Percentiles rank a stretch among this genome's conserved stretches.
These are phyloP conservation scores for Lupinus albus DNA, from an alignment of 306 rosid genomes.

Conservation along the genomic window DNA sequence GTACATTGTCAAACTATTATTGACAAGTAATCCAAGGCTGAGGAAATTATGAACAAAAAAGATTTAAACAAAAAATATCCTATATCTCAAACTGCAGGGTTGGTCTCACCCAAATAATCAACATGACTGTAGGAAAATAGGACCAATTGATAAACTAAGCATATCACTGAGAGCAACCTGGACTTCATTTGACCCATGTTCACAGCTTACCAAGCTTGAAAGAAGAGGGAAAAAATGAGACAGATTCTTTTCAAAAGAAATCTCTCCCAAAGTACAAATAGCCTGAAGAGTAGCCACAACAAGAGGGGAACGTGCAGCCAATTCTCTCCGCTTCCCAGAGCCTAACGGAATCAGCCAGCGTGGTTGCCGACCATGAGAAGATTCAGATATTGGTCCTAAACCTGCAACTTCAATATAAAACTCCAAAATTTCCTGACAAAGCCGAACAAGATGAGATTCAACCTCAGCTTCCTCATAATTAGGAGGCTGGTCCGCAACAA, in stretches of 20 bases:
- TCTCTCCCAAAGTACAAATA: constrained; percentile 69
- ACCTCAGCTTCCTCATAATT: constrained; percentile 64
- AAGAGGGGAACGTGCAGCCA: constrained; percentile 90
- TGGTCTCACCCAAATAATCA: constrained; percentile 51
- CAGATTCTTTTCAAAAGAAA: constrained; percentile 76
- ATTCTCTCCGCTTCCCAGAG: constrained; percentile 81
- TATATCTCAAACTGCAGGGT: constrained; percentile 56
- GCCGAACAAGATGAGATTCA: constrained; percentile 68
- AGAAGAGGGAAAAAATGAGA: constrained; percentile 78
- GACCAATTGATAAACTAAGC: constrained; percentile 85
- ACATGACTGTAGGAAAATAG: constrained; percentile 75
- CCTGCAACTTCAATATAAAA: constrained; percentile 71
- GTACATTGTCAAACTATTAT: constrained; percentile 55
- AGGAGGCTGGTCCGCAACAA: constrained; percentile 68
- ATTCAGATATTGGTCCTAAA: constrained; percentile 54
- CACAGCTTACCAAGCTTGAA: constrained; percentile 82
- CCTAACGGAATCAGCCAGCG: constrained; percentile 87
- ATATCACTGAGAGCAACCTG: constrained; percentile 88
- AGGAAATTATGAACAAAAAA: constrained; percentile 46
- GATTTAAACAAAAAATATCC: constrained; percentile 53
- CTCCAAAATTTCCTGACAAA: constrained; percentile 78
- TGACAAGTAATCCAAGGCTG: constrained; percentile 40
- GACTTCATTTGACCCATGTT: constrained; percentile 91
- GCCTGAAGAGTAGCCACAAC: constrained; percentile 92
- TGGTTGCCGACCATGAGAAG: constrained; percentile 54